These are phyloP conservation scores for Aspergillus indologenus DNA, from an alignment of 495 filamentous ascomycete genomes.

Conservation along the genomic window DNA sequence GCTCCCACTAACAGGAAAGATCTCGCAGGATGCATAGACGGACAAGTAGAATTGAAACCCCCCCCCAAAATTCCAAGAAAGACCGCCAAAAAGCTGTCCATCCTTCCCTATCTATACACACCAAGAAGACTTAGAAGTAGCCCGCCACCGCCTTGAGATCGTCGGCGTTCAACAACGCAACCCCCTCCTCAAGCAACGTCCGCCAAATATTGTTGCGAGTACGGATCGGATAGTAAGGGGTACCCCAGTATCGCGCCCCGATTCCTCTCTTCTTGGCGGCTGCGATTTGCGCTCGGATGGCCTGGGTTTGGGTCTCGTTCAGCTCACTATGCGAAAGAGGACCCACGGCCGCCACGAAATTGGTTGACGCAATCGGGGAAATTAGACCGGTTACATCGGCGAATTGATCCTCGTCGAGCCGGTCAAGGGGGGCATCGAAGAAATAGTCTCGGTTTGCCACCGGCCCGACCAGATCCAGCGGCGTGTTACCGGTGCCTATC, in stretches of 20 bases:
- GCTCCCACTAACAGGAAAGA: not conserved
- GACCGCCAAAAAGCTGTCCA: not conserved
- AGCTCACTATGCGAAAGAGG: conserved; percentile 33
- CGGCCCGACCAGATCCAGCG: conserved; percentile 59
- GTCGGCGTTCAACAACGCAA: conserved; percentile 74
- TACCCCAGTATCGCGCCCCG: conserved; percentile 69
- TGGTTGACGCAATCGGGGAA: conserved; percentile 52
- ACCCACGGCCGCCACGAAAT: conserved; percentile 43
- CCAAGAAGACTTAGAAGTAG: conserved; percentile 26
- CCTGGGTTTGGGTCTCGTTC: conserved; percentile 50
- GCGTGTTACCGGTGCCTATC: conserved; percentile 75
- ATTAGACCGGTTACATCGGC: conserved; percentile 42
- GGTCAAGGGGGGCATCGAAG: conserved; percentile 57
- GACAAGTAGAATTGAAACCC: not conserved
- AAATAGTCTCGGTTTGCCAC: conserved; percentile 55
- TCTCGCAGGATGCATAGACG: not conserved
- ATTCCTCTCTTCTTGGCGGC: conserved; percentile 62
- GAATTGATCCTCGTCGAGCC: conserved; percentile 40
- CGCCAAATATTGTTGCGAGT: conserved; percentile 67
- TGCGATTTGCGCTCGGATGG: conserved; percentile 57
- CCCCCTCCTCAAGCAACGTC: conserved; percentile 62
- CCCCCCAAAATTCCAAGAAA: not conserved
- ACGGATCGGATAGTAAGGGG: conserved; percentile 64
- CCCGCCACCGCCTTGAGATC: conserved; percentile 58
- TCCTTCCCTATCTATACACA: not conserved